These are phyloP conservation scores for Suillus fuscotomentosus DNA, from an alignment of 768 basidiomycete genomes.

Conservation along the genomic window DNA sequence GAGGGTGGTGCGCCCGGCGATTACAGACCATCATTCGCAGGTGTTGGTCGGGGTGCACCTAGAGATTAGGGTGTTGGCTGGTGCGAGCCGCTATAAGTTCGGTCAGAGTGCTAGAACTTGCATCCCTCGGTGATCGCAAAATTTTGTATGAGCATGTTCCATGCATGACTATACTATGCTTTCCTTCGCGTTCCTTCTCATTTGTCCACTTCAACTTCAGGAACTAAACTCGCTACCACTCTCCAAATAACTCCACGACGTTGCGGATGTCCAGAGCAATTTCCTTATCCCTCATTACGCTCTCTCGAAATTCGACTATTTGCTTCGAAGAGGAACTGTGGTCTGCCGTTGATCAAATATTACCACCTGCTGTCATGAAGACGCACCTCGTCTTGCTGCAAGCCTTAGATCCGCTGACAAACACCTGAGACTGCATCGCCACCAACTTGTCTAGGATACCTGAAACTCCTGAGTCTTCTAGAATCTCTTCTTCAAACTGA, in stretches of 20 bases:
- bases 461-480: constrained; percentile 48
- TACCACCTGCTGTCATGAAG: not conserved
- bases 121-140: constrained; percentile 13
- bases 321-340: constrained; percentile 54
- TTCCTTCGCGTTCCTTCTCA: constrained; percentile 4
- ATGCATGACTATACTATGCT: constrained; percentile 28
- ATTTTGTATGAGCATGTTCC: constrained; percentile 26
- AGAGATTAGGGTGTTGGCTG: constrained; percentile 45
- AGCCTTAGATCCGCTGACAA: constrained; percentile 46
- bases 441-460: constrained; percentile 60
- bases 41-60: constrained; percentile 86
- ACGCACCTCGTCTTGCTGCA: constrained; percentile 48
- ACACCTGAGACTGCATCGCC: constrained; percentile 45
- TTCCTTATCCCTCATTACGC: constrained; percentile 17
- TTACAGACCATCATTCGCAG: constrained; percentile 85
- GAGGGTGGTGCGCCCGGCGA: constrained; percentile 86
- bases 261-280: constrained; percentile 30
- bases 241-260: constrained; percentile 46
- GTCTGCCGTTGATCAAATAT: not conserved
- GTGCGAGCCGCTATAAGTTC: constrained; percentile 1
- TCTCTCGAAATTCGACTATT: constrained; percentile 43
- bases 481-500: constrained; percentile 25
- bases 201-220: constrained; percentile 1
- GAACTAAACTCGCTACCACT: constrained; percentile 7
- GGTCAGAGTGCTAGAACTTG: constrained; percentile 1